Evolutionary conservation across 2,329 filamentous ascomycete genomes (phyloP).

Genomic region (Lasiodiplodia sp.): DNA sequence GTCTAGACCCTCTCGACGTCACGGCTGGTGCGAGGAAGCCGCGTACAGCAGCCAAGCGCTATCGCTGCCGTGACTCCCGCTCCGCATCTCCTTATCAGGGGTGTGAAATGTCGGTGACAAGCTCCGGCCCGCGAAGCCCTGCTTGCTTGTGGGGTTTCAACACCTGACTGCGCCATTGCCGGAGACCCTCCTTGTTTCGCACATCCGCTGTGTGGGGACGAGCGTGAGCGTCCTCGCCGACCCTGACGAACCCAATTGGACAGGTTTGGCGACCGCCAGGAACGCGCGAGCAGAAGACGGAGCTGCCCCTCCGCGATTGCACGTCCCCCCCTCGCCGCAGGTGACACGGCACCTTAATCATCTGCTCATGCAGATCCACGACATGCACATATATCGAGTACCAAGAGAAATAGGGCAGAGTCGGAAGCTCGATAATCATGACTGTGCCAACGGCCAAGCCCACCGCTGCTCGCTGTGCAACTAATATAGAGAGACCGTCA

Average conservation of each 20-base stretch:
- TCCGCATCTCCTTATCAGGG: conserved; percentile 9
- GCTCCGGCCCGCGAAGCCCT: background rate
- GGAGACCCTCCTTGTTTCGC: background rate
- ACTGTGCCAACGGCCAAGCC: conserved; percentile 20
- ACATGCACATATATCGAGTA: background rate
- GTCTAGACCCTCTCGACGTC: no score
- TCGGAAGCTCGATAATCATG: conserved; percentile 16
- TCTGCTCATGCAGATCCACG: background rate
- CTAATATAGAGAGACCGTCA: conserved; percentile 8
- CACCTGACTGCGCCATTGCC: background rate
- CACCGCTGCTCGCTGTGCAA: conserved; percentile 5
- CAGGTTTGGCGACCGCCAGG: background rate
- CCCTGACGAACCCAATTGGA: background rate
- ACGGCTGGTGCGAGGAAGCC: background rate
- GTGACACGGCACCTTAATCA: background rate
- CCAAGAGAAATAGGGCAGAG: background rate
- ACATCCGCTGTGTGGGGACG: no score
- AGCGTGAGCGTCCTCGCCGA: background rate
- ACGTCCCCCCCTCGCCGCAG: background rate
- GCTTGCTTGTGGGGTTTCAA: background rate
- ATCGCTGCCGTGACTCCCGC: conserved; percentile 12
- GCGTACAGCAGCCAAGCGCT: background rate
- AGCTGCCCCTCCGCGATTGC: background rate
- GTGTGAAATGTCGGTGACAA: background rate
- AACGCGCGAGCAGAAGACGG: background rate